Percentiles rank a stretch among this genome's conserved stretches.
Conservation (phyloP, 805 yeast genomes). For the Metschnikowia shivogae region DNA sequence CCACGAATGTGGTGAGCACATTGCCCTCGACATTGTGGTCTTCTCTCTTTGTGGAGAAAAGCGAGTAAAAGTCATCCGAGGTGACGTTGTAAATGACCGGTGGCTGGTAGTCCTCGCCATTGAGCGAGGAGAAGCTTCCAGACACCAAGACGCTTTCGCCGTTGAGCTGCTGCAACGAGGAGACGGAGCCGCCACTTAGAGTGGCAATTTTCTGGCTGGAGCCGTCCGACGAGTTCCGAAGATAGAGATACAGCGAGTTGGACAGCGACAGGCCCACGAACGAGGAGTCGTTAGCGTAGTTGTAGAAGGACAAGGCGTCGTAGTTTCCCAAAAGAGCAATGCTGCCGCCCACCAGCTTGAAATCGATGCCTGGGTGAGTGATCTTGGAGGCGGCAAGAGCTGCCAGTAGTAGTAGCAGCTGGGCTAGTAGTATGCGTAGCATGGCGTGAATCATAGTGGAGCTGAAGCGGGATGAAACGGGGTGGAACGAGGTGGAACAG, state of each 20-base stretch:
- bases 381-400: conserved; percentile 4
- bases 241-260: conserved; percentile 12
- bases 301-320: conserved; percentile 17
- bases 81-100: conserved; percentile 37
- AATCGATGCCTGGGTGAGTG: conserved; percentile 15
- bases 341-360: conserved; percentile 14
- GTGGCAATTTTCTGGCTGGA: conserved; percentile 20
- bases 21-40: conserved; percentile 22
- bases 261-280: conserved; percentile 9
- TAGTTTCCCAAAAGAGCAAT: conserved; percentile 16
- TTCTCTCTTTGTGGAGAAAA: conserved; percentile 19
- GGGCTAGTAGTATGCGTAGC: conserved; percentile 3
- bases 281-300: conserved; percentile 14
- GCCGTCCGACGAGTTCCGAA: conserved; percentile 13
- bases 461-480: too few relatives aligned
- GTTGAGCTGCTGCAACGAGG: conserved; percentile 25
- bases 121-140: conserved; percentile 36
- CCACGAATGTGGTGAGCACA: conserved; percentile 36
- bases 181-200: conserved; percentile 29
- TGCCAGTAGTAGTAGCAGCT: conserved; percentile 4
- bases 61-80: conserved; percentile 20
- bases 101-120: conserved; percentile 21
- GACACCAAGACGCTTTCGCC: conserved; percentile 28
- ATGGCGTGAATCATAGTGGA: neutral
- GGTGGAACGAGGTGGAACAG: neutral